phyloP scores from a whole-genome alignment of 2,329 filamentous ascomycete species.

The Delphinella strobiligena region DNA sequence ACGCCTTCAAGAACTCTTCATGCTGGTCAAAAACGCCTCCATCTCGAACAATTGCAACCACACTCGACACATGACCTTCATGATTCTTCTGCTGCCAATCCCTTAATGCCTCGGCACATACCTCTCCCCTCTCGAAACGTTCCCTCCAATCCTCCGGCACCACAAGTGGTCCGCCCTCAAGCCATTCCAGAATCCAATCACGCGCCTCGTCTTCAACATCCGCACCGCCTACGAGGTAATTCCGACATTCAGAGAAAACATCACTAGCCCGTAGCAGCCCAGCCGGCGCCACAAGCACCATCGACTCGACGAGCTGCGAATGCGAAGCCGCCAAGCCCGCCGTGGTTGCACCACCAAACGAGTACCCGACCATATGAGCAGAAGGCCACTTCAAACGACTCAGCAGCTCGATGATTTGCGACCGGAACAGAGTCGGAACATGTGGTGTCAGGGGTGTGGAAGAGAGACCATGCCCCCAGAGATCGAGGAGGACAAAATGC shows the following conservation, averaged over 20 bases:
- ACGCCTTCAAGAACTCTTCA: conserved; percentile 20
- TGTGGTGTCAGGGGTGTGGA: conserved; percentile 36
- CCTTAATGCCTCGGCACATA: conserved; percentile 37
- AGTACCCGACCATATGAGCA: conserved; percentile 38
- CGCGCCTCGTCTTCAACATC: conserved; percentile 21
- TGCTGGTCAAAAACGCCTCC: conserved; percentile 31
- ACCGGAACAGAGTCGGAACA: conserved; percentile 30
- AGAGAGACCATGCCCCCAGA: conserved; percentile 43
- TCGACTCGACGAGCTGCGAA: conserved; percentile 8
- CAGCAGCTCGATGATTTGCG: conserved; percentile 28
- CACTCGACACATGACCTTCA: conserved; percentile 31
- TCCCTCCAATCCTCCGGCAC: conserved; percentile 35
- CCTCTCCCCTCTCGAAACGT: conserved; percentile 27
- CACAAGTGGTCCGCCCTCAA: conserved; percentile 32
- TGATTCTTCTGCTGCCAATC: conserved; percentile 38
- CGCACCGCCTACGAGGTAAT: conserved; percentile 4
- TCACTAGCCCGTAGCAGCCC: background rate
- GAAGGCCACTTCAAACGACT: conserved; percentile 28
- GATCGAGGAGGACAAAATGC: conserved; percentile 34
- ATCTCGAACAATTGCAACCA: conserved; percentile 36
- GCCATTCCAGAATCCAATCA: conserved; percentile 26
- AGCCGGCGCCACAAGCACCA: conserved; percentile 6
- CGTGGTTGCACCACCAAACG: conserved; percentile 34
- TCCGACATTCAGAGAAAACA: background rate
- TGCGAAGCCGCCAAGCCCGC: conserved; percentile 26